Conservation (phyloP, 2,329 filamentous ascomycete genomes). For the Trichoderma afroharzianum region DNA sequence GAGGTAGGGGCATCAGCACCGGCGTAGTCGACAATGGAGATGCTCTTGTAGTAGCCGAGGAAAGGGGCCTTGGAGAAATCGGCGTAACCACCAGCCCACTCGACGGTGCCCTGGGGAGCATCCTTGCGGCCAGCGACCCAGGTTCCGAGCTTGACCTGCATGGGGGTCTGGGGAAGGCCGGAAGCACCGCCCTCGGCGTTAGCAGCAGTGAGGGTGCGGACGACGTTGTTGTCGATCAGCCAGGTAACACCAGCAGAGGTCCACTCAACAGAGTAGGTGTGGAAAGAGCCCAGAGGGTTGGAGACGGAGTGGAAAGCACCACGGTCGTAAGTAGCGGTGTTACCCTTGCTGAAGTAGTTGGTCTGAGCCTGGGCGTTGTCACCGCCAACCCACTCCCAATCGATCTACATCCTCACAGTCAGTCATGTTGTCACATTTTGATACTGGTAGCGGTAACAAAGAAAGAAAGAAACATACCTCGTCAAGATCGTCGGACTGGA, state of each 20-base stretch:
- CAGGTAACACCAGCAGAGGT: conserved; percentile 60
- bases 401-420: conserved; percentile 55
- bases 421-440: background rate
- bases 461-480: conserved; percentile 24
- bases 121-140: conserved; percentile 59
- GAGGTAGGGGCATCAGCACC: conserved; percentile 42
- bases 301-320: conserved; percentile 58
- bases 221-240: conserved; percentile 57
- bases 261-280: conserved; percentile 70
- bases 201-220: conserved; percentile 59
- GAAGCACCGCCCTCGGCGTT: conserved; percentile 53
- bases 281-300: conserved; percentile 46
- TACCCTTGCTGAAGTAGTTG: conserved; percentile 79
- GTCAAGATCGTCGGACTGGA: conserved; percentile 87
- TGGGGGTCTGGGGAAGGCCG: conserved; percentile 68
- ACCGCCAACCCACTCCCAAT: conserved; percentile 90
- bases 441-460: no score
- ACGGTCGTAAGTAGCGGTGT: conserved; percentile 68
- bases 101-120: conserved; percentile 67
- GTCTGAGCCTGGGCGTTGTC: conserved; percentile 67
- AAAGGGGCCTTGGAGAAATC: conserved; percentile 52
- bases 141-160: conserved; percentile 66
- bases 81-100: conserved; percentile 64
- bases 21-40: conserved; percentile 53
- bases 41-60: conserved; percentile 54